Base-by-base conservation (phyloP, 768 basidiomycete species). In the Xerocomellus chrysenteron region DNA sequence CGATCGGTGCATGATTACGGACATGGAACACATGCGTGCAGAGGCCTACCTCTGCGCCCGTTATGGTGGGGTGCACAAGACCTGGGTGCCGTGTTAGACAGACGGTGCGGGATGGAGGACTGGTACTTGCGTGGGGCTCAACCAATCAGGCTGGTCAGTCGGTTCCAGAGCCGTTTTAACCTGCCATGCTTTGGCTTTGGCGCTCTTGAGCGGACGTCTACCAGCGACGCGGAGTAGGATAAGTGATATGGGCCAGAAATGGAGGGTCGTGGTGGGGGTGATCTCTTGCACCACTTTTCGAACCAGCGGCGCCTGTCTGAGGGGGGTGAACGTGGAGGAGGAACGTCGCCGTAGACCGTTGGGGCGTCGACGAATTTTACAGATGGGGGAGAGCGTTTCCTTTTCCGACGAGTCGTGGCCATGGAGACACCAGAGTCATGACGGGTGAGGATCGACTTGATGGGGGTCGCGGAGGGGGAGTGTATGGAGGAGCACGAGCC, bases 311-410 rank as follows among this genome's bases (percentile, higher is more conserved):
- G 56, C 13, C 48, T 44, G 17, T 46, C 49, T 3, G 69, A 58
- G 30, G 60, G 39, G n/a, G 61, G 55, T 1, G 62, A 61, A 36
- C 46, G 63, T 2, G 40, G 60, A n/a, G 69, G 45, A 10, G 66
- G 56, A 13, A 52, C 11, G 52, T 59, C 51, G 26, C 42, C 55
- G 36, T 66, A 80, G 10, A 87, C 76, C 3, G 79, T 86, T 16
- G 87, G 86, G 51, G 76, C 74, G 55, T 87, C 85, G 30, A 84
- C 83, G 58, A 89, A 90, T 61, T 86, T 90, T 48, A 90, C 88
- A 35, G 84, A 86, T 51, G 73, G 65, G 12, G 74, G 61, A 8
- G 70, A 66, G n/a, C 70, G 73, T 30, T 47, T 73, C 59, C 64
- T 74, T 56, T 58, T 65, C 17, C 71, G 61, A 35, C 66, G 59